Evolutionary conservation across 805 yeast species (phyloP), one percentile per base, ranked within the genome.

Genomic region (Yarrowia deformans): DNA sequence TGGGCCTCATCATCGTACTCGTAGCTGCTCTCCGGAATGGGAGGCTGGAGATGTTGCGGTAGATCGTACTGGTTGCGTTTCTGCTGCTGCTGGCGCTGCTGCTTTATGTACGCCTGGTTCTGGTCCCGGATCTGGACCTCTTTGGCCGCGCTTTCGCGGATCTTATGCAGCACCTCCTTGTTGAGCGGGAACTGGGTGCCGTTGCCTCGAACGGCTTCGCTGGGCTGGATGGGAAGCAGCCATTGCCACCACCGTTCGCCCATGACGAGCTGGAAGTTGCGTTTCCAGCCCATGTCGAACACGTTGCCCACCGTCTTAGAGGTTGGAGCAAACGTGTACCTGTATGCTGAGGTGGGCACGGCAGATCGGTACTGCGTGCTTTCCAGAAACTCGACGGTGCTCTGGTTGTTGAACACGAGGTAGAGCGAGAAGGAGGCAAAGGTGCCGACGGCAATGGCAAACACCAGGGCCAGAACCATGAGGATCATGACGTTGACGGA

Each of bases 381-480:
- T 71, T 81, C 84, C 79, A 81, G 73, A 8, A 87, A 81, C 78
- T 95, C 99, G 34, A 94, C 83, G 0, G 98, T 94, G 4, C 98
- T 93, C 70, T 81, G 79, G 79, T 94, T 94, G 12, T 76, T 78
- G 23, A 87, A 71, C 9, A 91, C 77, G 73, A 91, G 84, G 73
- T 76, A 79, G n/a, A 74, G 70, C 2, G 77, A 74, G 72, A 90
- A 88, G 1, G 79, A 81, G 0, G 85, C 77, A 76, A 94, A 90
- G 1, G 86, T 75, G 1, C 79, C 74, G 63, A 90, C 83, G 7
- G 94, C 85, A 0, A 90, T 69, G 4, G 84, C 80, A 70, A 91
- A 79, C 7, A 85, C 82, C 14, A 83, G 70, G 0, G 88, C 82
- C 1, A 88, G 63, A 4, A 91, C 78, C 71, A 87, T 84, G 52